Percentiles rank a stretch among this genome's conserved stretches.
phyloP scores from a whole-genome alignment of 129 eudicot species.

The Pulicaria dysenterica region DNA sequence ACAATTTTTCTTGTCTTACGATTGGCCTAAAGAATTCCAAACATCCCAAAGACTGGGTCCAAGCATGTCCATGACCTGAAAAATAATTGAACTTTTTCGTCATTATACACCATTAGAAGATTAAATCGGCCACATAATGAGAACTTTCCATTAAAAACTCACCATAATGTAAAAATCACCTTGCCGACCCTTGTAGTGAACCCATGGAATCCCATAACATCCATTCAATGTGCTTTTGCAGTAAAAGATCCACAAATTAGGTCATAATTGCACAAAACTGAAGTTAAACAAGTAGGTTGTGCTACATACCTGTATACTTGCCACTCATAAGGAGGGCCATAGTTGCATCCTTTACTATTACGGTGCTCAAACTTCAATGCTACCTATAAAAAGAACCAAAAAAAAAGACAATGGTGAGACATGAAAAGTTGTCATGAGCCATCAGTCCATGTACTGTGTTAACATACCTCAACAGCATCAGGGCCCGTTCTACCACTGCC shows the following conservation, averaged over 20 bases:
- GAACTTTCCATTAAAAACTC: conserved; percentile 35
- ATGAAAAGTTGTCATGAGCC: not conserved
- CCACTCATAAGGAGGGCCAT: conserved; percentile 99
- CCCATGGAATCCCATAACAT: conserved; percentile 94
- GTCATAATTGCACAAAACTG: not conserved
- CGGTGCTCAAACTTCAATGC: conserved; percentile 99
- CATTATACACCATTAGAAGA: conserved; percentile 8
- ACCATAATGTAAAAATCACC: conserved; percentile 98
- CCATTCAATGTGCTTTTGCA: conserved; percentile 72
- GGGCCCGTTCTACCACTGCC: conserved; percentile 86
- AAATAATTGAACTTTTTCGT: not conserved
- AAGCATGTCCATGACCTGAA: conserved; percentile 98
- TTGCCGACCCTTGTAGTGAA: conserved; percentile 95
- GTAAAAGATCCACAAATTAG: conserved; percentile 14
- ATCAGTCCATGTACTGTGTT: conserved; percentile 1
- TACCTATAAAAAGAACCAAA: conserved; percentile 46
- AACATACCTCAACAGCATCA: conserved; percentile 89
- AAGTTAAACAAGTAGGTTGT: conserved; percentile 6
- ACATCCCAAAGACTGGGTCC: conserved; percentile 99
- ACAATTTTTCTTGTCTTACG: conserved; percentile 55
- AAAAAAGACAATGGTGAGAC: not conserved
- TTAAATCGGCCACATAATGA: not conserved
- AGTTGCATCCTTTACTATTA: conserved; percentile 98
- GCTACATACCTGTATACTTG: conserved; percentile 89
- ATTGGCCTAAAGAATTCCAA: conserved; percentile 97